These are phyloP conservation scores for Cucumis variabilis DNA, from an alignment of 331 rosid species.

Conservation along the genomic window DNA sequence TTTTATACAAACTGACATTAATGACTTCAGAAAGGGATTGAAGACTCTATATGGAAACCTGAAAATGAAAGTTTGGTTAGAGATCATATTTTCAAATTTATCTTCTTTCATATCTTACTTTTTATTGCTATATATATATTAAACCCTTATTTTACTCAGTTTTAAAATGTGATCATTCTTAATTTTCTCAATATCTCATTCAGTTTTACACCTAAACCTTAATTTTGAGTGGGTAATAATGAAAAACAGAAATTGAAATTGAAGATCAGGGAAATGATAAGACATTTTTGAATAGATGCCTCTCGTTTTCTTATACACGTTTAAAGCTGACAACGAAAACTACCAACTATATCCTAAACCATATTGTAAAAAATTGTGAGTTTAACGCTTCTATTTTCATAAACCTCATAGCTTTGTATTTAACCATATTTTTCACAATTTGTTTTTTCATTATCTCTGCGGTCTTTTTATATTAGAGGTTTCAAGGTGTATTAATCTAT, in stretches of 20 bases:
- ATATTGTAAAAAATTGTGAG: too few species aligned
- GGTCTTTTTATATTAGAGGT: too few species aligned
- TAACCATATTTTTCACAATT: neutral
- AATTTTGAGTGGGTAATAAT: neutral
- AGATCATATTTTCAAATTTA: neutral
- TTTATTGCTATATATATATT: too few species aligned
- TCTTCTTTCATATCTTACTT: too few species aligned
- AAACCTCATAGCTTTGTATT: neutral
- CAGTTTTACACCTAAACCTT: neutral
- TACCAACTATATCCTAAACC: neutral
- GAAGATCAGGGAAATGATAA: neutral
- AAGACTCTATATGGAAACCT: neutral
- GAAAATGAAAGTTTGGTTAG: conserved; percentile 15
- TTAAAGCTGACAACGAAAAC: neutral
- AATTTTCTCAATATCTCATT: too few species aligned
- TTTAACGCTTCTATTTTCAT: too few species aligned
- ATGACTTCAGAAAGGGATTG: conserved; percentile 13
- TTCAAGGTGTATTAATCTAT: too few species aligned
- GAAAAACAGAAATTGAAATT: neutral
- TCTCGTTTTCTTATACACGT: neutral
- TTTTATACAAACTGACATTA: too few species aligned
- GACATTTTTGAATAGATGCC: neutral
- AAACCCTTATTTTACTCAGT: neutral
- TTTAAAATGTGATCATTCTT: too few species aligned
- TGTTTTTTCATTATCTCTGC: too few species aligned